These are phyloP conservation scores for Sporothrix globosa DNA, from an alignment of 2,329 filamentous ascomycete species.

Conservation along the genomic window DNA sequence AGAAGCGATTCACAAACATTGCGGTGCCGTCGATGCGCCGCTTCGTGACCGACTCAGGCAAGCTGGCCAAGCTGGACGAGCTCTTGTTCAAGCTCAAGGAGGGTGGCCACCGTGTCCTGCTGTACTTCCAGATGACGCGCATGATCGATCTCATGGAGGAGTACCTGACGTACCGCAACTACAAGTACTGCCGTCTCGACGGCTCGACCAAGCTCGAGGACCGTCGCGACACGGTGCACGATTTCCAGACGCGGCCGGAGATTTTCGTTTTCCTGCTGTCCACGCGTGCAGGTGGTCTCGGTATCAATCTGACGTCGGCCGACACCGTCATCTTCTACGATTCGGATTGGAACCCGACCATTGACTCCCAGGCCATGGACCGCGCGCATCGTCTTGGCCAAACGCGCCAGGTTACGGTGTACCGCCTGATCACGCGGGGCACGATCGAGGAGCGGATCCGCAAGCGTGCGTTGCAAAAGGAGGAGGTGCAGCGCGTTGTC, in stretches of 20 bases:
- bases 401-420: slow-evolving; percentile 93
- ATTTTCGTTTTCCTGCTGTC: slow-evolving; percentile 97
- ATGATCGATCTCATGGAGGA: slow-evolving; percentile 99
- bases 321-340: slow-evolving; percentile 99
- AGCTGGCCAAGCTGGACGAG: slow-evolving; percentile 87
- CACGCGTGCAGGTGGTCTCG: slow-evolving; percentile 93
- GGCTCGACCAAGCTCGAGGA: slow-evolving; percentile 98
- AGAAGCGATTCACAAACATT: slow-evolving; percentile 86
- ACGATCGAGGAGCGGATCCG: slow-evolving; percentile 98
- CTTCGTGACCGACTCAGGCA: slow-evolving; percentile 97
- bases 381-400: slow-evolving; percentile 96
- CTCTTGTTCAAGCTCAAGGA: slow-evolving; percentile 89
- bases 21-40: slow-evolving; percentile 93
- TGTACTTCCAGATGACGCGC: slow-evolving; percentile 99
- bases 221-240: slow-evolving; percentile 90
- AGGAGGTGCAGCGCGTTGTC: slow-evolving; percentile 96
- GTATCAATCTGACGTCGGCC: slow-evolving; percentile 94
- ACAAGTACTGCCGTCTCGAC: slow-evolving; percentile 96
- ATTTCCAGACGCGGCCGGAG: slow-evolving; percentile 92
- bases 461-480: slow-evolving; percentile 95
- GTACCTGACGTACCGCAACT: slow-evolving; percentile 97
- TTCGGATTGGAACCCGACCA: slow-evolving; percentile 98
- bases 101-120: slow-evolving; percentile 85
- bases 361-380: slow-evolving; percentile 98
- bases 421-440: slow-evolving; percentile 92